Conservation (phyloP, 331 rosid species). For the Phaseolus coccineus region DNA sequence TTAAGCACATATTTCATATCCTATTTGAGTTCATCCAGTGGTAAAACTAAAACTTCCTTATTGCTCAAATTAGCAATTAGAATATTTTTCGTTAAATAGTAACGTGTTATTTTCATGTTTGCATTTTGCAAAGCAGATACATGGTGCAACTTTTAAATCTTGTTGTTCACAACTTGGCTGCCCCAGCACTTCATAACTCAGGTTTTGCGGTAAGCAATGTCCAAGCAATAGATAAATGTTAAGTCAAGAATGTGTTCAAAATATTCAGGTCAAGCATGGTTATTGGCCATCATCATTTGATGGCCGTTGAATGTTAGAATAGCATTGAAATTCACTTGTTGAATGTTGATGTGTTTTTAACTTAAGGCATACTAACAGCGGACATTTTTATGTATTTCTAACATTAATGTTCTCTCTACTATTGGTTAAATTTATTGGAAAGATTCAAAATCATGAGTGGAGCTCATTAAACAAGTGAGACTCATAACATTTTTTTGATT, state of each 20-base stretch:
- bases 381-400: background rate
- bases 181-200: constrained; percentile 96
- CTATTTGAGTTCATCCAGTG: constrained; percentile 19
- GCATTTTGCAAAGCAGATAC: constrained; percentile 71
- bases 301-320: constrained; percentile 21
- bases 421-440: background rate
- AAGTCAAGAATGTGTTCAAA: constrained; percentile 1
- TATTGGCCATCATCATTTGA: constrained; percentile 24
- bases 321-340: constrained; percentile 10
- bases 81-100: constrained; percentile 40
- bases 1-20: constrained; percentile 34
- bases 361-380: background rate
- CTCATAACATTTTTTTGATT: background rate
- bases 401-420: background rate
- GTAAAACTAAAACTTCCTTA: constrained; percentile 10
- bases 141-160: constrained; percentile 97
- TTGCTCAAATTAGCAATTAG: constrained; percentile 12
- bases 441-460: background rate
- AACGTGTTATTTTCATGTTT: constrained; percentile 44
- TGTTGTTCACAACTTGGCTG: constrained; percentile 86
- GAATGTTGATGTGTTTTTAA: constrained; percentile 18
- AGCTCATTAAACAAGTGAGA: background rate
- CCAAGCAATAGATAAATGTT: constrained; percentile 35
- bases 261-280: constrained; percentile 33
- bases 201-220: constrained; percentile 92